These are phyloP conservation scores for Mycena olivaceomarginata DNA, from an alignment of 768 basidiomycete species.

Conservation along the genomic window DNA sequence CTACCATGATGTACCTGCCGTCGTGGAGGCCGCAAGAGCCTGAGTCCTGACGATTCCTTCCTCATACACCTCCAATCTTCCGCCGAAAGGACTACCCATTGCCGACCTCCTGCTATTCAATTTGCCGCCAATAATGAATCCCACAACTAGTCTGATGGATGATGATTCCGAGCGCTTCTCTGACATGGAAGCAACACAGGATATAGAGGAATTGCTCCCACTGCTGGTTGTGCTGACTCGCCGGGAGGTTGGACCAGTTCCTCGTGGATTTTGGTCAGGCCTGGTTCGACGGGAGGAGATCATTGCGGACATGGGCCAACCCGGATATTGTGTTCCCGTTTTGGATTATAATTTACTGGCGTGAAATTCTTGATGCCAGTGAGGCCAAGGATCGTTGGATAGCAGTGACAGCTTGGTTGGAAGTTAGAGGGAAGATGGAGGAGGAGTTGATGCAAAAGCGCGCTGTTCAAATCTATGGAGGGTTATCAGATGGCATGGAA, in stretches of 20 bases:
- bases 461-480: constrained; percentile 1
- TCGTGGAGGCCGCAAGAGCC: constrained; percentile 6
- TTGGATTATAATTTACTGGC: constrained; percentile 10
- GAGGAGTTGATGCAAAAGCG: constrained; percentile 8
- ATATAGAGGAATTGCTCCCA: constrained; percentile 14
- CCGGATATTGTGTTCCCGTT: not conserved
- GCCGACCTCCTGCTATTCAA: too few species aligned
- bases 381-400: constrained; percentile 12
- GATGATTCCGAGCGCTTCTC: not conserved
- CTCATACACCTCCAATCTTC: too few species aligned
- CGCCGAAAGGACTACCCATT: too few species aligned
- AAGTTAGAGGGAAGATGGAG: not conserved
- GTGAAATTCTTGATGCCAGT: constrained; percentile 8
- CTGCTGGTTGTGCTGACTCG: constrained; percentile 6
- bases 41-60: too few species aligned
- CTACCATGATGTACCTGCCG: constrained; percentile 1
- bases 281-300: too few species aligned
- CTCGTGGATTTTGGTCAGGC: constrained; percentile 18
- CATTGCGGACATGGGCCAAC: constrained; percentile 1
- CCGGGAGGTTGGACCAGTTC: not conserved
- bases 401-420: not conserved
- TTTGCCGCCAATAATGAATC: too few species aligned
- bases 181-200: not conserved
- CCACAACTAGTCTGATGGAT: too few species aligned
- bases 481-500: constrained; percentile 3